Evolutionary conservation across 1,284 basidiomycete species (phyloP), one percentile per base, ranked within the genome.

Genomic region (Naganishia sp.): DNA sequence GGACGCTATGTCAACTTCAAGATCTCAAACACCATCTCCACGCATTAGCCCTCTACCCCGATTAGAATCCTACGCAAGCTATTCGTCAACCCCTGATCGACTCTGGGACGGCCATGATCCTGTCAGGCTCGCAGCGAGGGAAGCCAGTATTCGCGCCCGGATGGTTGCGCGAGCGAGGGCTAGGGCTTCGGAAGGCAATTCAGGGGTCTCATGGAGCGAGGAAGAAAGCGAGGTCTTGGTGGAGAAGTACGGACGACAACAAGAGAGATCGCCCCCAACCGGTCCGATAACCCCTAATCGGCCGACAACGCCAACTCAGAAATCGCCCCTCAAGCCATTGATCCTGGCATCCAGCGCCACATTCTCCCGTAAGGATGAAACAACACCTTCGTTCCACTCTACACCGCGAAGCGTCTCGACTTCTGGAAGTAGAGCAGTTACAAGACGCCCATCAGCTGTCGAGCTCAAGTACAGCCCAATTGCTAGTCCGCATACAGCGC

Each of bases 401-500:
- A 46, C 43, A 53, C 31, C 57, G 46, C 23, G 9, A 11, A 1
- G 28, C 7, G 6, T 31, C 6, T 9, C 13, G 5, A 39, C 57
- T 9, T n/a, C 57, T 7, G 7, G 46, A n/a, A 5, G 59, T 23
- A 39, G 21, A 16, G 23, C 23, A 23, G 42, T 61, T 2, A 42
- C 33, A 1, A 44, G 59, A n/a, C 48, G 50, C 6, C 59, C 59
- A 25, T 61, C 59, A 13, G 59, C 59, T 15, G 15, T 61, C 23
- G 59, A 61, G 36, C 21, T 61, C 25, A 61, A 61, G 23, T 61
- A 61, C 15, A 52, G 59, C 46, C 49, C 59, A 13, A 11, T 48
- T 21, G 10, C 2, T 25, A 48, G 31, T 21, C 11, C 23, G 42
- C 23, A 16, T 2, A 55, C n/a, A 7, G 18, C 42, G 13, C 28